A percentile compares a stretch with the other conserved stretches of the same genome.
Evolutionary conservation across 108 stramenopile genomes (phyloP).

Genomic region (Nannochloropsis gaditana): DNA sequence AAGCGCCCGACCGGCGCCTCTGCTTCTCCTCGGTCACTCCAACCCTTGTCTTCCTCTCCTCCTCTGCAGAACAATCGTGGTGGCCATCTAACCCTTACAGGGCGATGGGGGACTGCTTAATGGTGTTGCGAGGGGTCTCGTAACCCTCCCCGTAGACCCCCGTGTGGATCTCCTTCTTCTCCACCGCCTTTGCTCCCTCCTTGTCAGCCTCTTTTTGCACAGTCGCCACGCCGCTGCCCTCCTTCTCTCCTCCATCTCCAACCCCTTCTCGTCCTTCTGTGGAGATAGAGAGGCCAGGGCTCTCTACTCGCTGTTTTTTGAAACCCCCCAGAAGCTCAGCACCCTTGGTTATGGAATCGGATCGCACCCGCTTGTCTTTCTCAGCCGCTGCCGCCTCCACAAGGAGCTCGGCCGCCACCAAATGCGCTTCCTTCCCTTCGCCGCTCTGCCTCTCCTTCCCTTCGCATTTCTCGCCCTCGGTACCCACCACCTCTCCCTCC

Average conservation of each 20-base stretch:
- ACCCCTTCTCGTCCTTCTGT: background rate
- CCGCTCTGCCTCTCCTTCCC: background rate
- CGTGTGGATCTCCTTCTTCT: background rate
- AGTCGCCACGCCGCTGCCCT: background rate
- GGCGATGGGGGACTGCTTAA: background rate
- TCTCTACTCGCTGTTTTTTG: slow-evolving; percentile 14
- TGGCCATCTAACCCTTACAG: background rate
- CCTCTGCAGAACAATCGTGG: no score
- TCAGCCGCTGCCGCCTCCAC: background rate
- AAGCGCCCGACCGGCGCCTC: no score
- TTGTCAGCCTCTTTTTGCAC: background rate
- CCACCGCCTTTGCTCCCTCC: background rate
- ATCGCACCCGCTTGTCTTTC: background rate
- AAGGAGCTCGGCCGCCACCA: background rate
- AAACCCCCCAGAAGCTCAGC: background rate
- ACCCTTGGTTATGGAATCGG: background rate
- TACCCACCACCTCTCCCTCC: no score
- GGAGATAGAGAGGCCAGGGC: background rate
- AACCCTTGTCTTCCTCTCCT: no score
- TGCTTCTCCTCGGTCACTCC: no score
- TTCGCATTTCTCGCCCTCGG: background rate
- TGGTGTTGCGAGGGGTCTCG: background rate
- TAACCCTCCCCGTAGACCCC: slow-evolving; percentile 15
- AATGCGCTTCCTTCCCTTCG: background rate
- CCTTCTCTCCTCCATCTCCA: background rate